Evolutionary conservation across 2,329 filamentous ascomycete species (phyloP).

Genomic region (Coniochaeta sp.): DNA sequence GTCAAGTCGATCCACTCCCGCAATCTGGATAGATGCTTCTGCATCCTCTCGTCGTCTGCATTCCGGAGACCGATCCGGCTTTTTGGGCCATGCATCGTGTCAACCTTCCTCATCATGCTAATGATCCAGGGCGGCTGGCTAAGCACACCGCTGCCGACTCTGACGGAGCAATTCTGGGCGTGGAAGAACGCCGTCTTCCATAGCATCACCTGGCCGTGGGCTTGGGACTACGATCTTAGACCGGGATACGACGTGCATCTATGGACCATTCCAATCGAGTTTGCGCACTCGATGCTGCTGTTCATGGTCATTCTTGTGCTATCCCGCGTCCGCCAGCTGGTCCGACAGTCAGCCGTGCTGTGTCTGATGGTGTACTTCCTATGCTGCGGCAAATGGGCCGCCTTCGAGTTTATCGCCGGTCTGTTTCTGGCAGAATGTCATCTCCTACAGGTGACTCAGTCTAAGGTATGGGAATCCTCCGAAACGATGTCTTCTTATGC

Average conservation of each 20-base stretch:
- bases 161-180: constrained; percentile 18
- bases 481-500: constrained; percentile 6
- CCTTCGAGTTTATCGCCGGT: constrained; percentile 36
- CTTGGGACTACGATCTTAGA: constrained; percentile 23
- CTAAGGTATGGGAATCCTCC: constrained; percentile 13
- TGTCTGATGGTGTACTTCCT: constrained; percentile 28
- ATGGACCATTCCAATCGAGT: constrained; percentile 42
- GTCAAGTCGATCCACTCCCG: constrained; percentile 30
- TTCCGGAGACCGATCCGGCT: constrained; percentile 39
- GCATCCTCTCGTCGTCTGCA: constrained; percentile 34
- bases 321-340: constrained; percentile 21
- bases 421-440: constrained; percentile 36
- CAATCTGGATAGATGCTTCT: constrained; percentile 26
- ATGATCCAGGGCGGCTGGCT: constrained; percentile 22
- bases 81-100: constrained; percentile 35
- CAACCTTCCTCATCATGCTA: constrained; percentile 30
- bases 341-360: constrained; percentile 22
- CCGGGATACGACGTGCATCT: constrained; percentile 34
- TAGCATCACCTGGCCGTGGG: constrained; percentile 25
- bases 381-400: constrained; percentile 31
- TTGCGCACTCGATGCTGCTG: constrained; percentile 35
- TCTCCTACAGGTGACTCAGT: constrained; percentile 21
- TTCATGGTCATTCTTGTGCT: constrained; percentile 31
- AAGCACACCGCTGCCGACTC: constrained; percentile 16
- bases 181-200: constrained; percentile 23